A percentile compares a stretch with the other conserved stretches of the same genome.
Evolutionary conservation across 2,329 filamentous ascomycete genomes (phyloP).

Genomic region (Salinomyces thailandicus): DNA sequence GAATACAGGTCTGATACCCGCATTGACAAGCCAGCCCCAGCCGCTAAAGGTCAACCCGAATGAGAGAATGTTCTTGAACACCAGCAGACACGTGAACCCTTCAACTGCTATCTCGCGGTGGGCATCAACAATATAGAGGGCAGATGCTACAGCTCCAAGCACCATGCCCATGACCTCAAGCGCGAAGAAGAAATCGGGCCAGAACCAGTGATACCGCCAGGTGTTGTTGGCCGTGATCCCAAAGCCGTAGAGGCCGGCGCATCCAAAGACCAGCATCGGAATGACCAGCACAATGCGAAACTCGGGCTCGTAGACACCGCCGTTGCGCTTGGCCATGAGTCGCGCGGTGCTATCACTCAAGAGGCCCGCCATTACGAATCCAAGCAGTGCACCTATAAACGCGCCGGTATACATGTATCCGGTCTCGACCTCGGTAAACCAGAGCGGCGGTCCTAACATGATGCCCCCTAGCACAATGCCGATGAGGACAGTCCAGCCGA

Average conservation of each 20-base stretch:
- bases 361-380: conserved; percentile 64
- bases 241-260: conserved; percentile 74
- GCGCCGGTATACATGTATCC: conserved; percentile 83
- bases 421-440: conserved; percentile 68
- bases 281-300: conserved; percentile 76
- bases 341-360: conserved; percentile 64
- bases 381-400: conserved; percentile 70
- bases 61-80: conserved; percentile 92
- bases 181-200: conserved; percentile 72
- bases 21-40: conserved; percentile 65
- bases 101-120: conserved; percentile 80
- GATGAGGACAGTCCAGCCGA: conserved; percentile 93
- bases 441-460: conserved; percentile 70
- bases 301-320: conserved; percentile 80
- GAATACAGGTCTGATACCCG: conserved; percentile 56
- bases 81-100: conserved; percentile 76
- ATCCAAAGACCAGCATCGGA: conserved; percentile 68
- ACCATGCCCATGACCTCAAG: conserved; percentile 85
- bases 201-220: conserved; percentile 55
- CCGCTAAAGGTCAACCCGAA: conserved; percentile 76
- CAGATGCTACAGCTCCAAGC: conserved; percentile 73
- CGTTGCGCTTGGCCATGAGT: conserved; percentile 61
- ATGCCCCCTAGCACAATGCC: conserved; percentile 72
- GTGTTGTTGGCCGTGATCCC: conserved; percentile 58
- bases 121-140: conserved; percentile 84